Percentiles rank a stretch among this genome's conserved stretches.
These are phyloP conservation scores for Volutella citrinella DNA, from an alignment of 2,329 filamentous ascomycete genomes.

Conservation along the genomic window DNA sequence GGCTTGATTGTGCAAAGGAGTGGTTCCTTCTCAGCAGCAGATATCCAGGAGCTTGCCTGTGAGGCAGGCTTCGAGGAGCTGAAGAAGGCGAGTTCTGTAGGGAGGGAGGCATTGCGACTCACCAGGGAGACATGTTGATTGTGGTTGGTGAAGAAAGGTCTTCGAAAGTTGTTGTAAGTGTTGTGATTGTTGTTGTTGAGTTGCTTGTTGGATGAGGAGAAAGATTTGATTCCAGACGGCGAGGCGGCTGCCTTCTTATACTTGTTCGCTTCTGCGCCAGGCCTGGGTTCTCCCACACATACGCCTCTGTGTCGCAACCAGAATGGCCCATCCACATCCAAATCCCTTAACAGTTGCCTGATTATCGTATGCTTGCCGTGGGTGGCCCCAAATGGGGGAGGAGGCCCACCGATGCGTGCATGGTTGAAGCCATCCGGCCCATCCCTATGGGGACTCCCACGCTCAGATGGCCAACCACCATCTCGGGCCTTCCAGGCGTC, in stretches of 20 bases:
- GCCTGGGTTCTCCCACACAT: constrained; percentile 11
- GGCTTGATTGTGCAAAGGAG: too few species aligned
- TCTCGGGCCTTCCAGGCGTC: constrained; percentile 10
- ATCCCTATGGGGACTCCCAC: constrained; percentile 7
- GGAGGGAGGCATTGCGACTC: constrained; percentile 10
- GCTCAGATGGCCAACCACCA: constrained; percentile 13
- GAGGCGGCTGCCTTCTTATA: constrained; percentile 24
- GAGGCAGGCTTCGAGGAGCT: background rate
- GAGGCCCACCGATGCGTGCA: constrained; percentile 17
- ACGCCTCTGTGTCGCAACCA: constrained; percentile 4
- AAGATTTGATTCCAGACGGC: constrained; percentile 12
- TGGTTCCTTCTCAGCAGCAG: too few species aligned
- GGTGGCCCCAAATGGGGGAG: constrained; percentile 13
- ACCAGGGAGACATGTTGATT: constrained; percentile 30
- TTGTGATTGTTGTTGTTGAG: constrained; percentile 14
- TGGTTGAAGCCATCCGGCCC: too few species aligned
- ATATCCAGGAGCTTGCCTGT: constrained; percentile 3
- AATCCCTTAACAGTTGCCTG: constrained; percentile 19
- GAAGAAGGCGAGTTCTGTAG: background rate
- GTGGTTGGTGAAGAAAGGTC: constrained; percentile 18
- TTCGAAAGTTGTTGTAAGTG: constrained; percentile 21
- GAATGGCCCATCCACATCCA: constrained; percentile 5
- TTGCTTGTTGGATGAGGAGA: constrained; percentile 23
- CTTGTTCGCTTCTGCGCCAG: constrained; percentile 10
- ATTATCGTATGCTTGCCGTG: constrained; percentile 21